Evolutionary conservation across 2,329 filamentous ascomycete genomes (phyloP).

Genomic region (Aureobasidium sp.): DNA sequence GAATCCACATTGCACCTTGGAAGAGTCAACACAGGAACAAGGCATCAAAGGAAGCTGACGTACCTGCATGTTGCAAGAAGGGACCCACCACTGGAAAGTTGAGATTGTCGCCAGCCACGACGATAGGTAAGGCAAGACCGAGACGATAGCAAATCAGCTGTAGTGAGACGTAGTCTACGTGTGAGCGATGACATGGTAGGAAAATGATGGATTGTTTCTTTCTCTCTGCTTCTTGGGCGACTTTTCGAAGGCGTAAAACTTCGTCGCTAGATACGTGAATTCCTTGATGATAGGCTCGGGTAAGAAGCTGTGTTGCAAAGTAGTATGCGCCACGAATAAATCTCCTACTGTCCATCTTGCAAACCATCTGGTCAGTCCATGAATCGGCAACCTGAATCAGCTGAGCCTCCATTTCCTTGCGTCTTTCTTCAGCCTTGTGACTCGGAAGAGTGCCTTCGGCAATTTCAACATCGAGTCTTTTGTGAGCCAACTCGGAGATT

Average conservation of each 20-base stretch:
- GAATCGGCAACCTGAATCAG: slow-evolving; percentile 74
- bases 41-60: slow-evolving; percentile 10
- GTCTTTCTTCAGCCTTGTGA: slow-evolving; percentile 45
- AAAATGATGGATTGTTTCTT: slow-evolving; percentile 96
- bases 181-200: slow-evolving; percentile 84
- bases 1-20: slow-evolving; percentile 82
- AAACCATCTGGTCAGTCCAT: slow-evolving; percentile 93
- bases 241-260: slow-evolving; percentile 68
- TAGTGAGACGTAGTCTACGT: slow-evolving; percentile 91
- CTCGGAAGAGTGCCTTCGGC: slow-evolving; percentile 55
- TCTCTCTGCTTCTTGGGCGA: slow-evolving; percentile 71
- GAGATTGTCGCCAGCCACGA: slow-evolving; percentile 91
- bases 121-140: slow-evolving; percentile 77
- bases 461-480: slow-evolving; percentile 66
- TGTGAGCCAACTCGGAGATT: slow-evolving; percentile 67
- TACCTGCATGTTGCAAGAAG: slow-evolving; percentile 85
- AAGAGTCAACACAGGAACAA: neutral
- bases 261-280: slow-evolving; percentile 96
- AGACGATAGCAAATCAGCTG: slow-evolving; percentile 94
- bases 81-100: slow-evolving; percentile 86
- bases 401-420: slow-evolving; percentile 58
- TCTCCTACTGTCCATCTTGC: slow-evolving; percentile 91
- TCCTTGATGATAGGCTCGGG: slow-evolving; percentile 90
- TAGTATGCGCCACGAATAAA: slow-evolving; percentile 95
- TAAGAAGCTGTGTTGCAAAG: slow-evolving; percentile 74